Evolutionary conservation across 1,284 basidiomycete species (phyloP).

Genomic region (Ceratobasidium sp.): DNA sequence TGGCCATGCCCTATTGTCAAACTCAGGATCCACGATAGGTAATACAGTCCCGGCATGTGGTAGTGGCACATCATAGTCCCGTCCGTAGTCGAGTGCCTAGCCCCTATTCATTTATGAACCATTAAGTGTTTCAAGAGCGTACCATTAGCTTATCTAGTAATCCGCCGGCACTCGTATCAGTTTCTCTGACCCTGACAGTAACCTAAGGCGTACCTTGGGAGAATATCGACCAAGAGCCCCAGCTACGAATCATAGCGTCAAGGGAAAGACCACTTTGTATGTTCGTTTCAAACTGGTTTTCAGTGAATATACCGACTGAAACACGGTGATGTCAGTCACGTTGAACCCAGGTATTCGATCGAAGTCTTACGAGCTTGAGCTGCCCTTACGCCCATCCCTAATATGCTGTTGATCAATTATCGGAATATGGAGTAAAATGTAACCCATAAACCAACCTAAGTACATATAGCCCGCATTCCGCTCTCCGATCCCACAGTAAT

Average conservation of each 20-base stretch:
- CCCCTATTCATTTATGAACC: neutral
- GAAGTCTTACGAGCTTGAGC: slow-evolving; percentile 17
- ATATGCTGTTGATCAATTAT: neutral
- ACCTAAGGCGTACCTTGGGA: slow-evolving; percentile 23
- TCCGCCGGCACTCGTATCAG: neutral
- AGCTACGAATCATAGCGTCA: neutral
- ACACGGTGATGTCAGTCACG: slow-evolving; percentile 4
- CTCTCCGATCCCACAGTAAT: slow-evolving; percentile 35
- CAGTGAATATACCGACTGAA: slow-evolving; percentile 15
- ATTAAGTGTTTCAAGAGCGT: too few relatives aligned
- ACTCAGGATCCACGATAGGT: slow-evolving; percentile 12
- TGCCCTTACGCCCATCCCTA: slow-evolving; percentile 32
- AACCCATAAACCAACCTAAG: slow-evolving; percentile 1
- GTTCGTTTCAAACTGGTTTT: neutral
- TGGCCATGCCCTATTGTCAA: slow-evolving; percentile 26
- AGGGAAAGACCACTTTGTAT: neutral
- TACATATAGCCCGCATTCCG: slow-evolving; percentile 40
- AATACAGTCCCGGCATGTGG: slow-evolving; percentile 48
- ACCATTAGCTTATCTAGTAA: slow-evolving; percentile 27
- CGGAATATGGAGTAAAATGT: neutral
- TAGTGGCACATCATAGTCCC: slow-evolving; percentile 66
- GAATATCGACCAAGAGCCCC: slow-evolving; percentile 36
- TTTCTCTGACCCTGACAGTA: neutral
- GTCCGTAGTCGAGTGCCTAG: slow-evolving; percentile 55
- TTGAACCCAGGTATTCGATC: neutral